Evolutionary conservation across 192 early-diverging fungal genomes (phyloP).

Genomic region (Lobulomyces angularis): DNA sequence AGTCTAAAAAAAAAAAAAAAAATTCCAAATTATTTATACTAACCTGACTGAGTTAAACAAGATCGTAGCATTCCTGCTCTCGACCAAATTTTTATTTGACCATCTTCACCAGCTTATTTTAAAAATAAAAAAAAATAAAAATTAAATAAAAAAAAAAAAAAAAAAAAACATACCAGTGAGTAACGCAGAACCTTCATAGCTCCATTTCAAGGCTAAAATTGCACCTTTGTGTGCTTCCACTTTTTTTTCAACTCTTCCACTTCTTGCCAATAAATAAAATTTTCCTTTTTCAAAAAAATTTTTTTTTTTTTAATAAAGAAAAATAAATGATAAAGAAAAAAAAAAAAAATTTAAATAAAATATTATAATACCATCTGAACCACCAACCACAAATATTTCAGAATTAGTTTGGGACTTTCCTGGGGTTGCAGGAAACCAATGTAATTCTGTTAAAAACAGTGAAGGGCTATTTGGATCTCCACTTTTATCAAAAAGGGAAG

Average conservation of each 20-base stretch:
- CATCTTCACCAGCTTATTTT: conserved; percentile 39
- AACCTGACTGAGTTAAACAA: conserved; percentile 21
- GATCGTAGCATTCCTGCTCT: conserved; percentile 49
- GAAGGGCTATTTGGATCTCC: not conserved
- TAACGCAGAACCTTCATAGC: conserved; percentile 38
- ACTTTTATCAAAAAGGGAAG: conserved; percentile 16
- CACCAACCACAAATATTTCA: conserved; percentile 34
- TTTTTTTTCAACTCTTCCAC: conserved; percentile 36
- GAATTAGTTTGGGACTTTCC: conserved; percentile 25
- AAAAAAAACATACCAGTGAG: conserved; percentile 22
- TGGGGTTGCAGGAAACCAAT: conserved; percentile 38
- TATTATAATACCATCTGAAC: conserved; percentile 54
- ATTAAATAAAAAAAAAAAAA: too few species aligned
- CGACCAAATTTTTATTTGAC: conserved; percentile 44
- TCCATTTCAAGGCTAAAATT: conserved; percentile 33
- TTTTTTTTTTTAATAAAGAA: too few species aligned
- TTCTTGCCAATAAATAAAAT: conserved; percentile 38
- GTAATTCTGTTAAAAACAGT: conserved; percentile 30
- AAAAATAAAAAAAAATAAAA: conserved; percentile 1
- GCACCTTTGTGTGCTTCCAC: conserved; percentile 49
- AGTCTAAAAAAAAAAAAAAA: conserved; percentile 4
- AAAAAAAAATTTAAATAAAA: too few species aligned
- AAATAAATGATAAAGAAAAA: too few species aligned
- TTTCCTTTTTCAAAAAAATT: conserved; percentile 27
- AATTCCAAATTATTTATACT: conserved; percentile 1